These are phyloP conservation scores for Lactifluus echinatus DNA, from an alignment of 768 basidiomycete genomes.

Conservation along the genomic window DNA sequence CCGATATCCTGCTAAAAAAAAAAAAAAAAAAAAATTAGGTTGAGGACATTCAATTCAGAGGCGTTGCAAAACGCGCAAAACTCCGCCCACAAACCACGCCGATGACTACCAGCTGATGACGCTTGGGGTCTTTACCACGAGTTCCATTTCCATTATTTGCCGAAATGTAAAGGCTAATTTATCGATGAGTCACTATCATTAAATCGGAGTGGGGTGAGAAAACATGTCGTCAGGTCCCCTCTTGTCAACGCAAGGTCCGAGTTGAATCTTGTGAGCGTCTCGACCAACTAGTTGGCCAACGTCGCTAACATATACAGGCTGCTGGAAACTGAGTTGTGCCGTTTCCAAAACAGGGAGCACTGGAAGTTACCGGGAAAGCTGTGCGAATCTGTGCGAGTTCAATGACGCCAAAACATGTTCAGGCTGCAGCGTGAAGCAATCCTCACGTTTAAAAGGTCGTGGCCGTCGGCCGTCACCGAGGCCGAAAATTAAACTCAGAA, in stretches of 20 bases:
- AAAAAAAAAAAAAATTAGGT: too few relatives aligned
- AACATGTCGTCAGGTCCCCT: too few relatives aligned
- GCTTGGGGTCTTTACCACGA: conserved; percentile 44
- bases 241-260: too few relatives aligned
- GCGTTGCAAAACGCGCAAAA: conserved; percentile 54
- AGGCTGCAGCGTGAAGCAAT: not conserved
- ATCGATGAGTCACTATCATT: not conserved
- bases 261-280: conserved; percentile 45
- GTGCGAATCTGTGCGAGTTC: conserved; percentile 47
- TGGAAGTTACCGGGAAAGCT: conserved; percentile 49
- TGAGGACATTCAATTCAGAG: too few relatives aligned
- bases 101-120: conserved; percentile 51
- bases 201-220: conserved; percentile 15
- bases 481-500: conserved; percentile 66
- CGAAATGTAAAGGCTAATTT: conserved; percentile 53
- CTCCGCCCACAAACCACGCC: conserved; percentile 48
- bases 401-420: not conserved
- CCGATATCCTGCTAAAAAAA: too few relatives aligned
- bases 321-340: conserved; percentile 59
- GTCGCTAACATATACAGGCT: conserved; percentile 69
- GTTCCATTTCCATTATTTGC: conserved; percentile 58
- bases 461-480: conserved; percentile 67
- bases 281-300: conserved; percentile 52
- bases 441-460: conserved; percentile 65
- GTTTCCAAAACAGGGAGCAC: conserved; percentile 75